Percentiles rank a stretch among this genome's conserved stretches.
Conservation (phyloP, 306 rosid species). For the Castanea mollissima region DNA sequence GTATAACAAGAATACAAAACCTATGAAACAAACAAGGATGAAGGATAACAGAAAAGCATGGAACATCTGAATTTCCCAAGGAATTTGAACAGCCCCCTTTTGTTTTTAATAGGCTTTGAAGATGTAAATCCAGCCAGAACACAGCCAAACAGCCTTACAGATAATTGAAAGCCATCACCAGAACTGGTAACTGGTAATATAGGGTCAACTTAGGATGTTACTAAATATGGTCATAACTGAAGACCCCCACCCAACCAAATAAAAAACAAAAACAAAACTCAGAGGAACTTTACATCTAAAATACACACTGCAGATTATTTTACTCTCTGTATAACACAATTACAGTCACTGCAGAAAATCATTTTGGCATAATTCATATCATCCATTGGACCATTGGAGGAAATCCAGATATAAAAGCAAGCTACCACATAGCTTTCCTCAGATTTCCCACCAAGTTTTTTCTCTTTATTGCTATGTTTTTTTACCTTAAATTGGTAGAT, state of each 20-base stretch:
- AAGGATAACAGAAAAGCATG: not conserved
- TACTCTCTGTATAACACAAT: not conserved
- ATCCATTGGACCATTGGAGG: not conserved
- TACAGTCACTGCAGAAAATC: not conserved
- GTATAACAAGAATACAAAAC: constrained; percentile 5
- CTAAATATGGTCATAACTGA: not conserved
- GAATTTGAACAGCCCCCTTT: not conserved
- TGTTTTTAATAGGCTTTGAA: not conserved
- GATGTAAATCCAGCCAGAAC: not conserved
- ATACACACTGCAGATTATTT: too few species aligned
- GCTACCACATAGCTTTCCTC: not conserved
- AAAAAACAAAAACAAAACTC: too few species aligned
- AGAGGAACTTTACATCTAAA: not conserved
- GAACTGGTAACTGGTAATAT: not conserved
- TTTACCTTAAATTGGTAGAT: not conserved
- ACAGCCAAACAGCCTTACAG: not conserved
- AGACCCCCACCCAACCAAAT: too few species aligned
- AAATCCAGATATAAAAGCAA: not conserved
- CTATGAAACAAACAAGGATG: not conserved
- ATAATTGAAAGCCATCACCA: not conserved
- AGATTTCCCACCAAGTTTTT: too few species aligned
- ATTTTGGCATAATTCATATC: not conserved
- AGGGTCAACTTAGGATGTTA: constrained; percentile 2
- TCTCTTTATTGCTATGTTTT: too few species aligned
- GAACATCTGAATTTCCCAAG: not conserved